Base-by-base conservation (phyloP, 306 rosid genomes). In the Medicago ruthenica region DNA sequence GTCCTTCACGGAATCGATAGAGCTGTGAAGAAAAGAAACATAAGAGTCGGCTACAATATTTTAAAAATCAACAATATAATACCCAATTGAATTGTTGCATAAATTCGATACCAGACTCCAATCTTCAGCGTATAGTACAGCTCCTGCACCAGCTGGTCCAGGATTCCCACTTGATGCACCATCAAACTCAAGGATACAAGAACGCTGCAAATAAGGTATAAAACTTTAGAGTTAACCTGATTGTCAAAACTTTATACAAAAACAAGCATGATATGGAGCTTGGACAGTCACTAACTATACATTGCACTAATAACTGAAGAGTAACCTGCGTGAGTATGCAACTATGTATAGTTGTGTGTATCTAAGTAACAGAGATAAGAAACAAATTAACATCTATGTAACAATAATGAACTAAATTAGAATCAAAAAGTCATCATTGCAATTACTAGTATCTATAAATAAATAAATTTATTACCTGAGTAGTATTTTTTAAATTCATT, bases 161-260 rank as follows among this genome's bases (percentile, higher is more conserved):
- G 98, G 98, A 88, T 95, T 92, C 81, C 97, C 98, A 74, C 86
- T 88, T 21, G 92, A 78, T 79, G 97, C 97, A 47, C 98, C 97
- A 77, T 88, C 97, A 48, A 95, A 95, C 58, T 71, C 77, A 67
- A 95, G 83, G 75, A 6, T 71, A 81, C 97, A 92, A 48, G 93
- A 2, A 4, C 15, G 78, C 97, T 90, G 85, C 45, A 67, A 76
- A 80, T 13, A 24, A 24, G 42, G 50, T 57, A 15, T n/a, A 55
- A 54, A 18, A 55, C 27, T 50, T n/a, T n/a, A n/a, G 62, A 20
- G 24, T 57, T 57, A 57, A 11, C n/a, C 8, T 57, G 37, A 4
- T 2, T 57, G 34, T 21, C n/a, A 57, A 21, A 57, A 20, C 36
- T 21, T 57, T 20, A 1, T 11, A 57, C 2, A 57, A 4, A 5